Evolutionary conservation across 2,329 filamentous ascomycete genomes (phyloP).

Genomic region (Colletotrichum navitas): DNA sequence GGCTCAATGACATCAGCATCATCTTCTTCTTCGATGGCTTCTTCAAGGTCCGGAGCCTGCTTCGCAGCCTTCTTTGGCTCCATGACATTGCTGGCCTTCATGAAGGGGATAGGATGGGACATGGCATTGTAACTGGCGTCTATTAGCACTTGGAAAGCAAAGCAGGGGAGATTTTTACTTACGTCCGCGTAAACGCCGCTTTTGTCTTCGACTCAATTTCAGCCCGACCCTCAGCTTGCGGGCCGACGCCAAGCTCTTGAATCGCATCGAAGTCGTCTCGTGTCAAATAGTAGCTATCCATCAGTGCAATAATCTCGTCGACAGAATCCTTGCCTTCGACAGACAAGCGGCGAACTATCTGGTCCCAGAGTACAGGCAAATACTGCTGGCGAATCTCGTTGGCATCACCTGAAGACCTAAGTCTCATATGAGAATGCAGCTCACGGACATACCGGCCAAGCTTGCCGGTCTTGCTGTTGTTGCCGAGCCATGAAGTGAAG

Average conservation of each 20-base stretch:
- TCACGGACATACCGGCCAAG: constrained; percentile 88
- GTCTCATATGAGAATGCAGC: constrained; percentile 96
- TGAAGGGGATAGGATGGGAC: constrained; percentile 92
- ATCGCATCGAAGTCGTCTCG: constrained; percentile 95
- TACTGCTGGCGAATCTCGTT: constrained; percentile 97
- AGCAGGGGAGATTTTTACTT: constrained; percentile 55
- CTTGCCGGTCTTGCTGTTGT: constrained; percentile 88
- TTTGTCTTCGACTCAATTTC: constrained; percentile 90
- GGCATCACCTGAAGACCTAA: constrained; percentile 89
- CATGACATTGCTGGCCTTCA: constrained; percentile 86
- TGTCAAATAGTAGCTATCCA: constrained; percentile 97
- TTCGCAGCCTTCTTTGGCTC: constrained; percentile 78
- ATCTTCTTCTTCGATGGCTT: constrained; percentile 94
- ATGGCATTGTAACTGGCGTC: constrained; percentile 80
- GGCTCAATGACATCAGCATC: constrained; percentile 72
- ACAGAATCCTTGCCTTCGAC: constrained; percentile 85
- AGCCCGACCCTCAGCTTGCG: constrained; percentile 80
- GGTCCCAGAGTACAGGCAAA: constrained; percentile 87
- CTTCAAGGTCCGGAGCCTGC: constrained; percentile 93
- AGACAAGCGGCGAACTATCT: constrained; percentile 80
- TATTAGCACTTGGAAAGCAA: constrained; percentile 39
- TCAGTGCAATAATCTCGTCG: constrained; percentile 87
- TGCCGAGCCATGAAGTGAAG: constrained; percentile 94
- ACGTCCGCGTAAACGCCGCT: constrained; percentile 88
- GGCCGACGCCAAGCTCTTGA: constrained; percentile 89